phyloP scores from a whole-genome alignment of 192 early-diverging fungal species.

The Chytriomyces sp. region DNA sequence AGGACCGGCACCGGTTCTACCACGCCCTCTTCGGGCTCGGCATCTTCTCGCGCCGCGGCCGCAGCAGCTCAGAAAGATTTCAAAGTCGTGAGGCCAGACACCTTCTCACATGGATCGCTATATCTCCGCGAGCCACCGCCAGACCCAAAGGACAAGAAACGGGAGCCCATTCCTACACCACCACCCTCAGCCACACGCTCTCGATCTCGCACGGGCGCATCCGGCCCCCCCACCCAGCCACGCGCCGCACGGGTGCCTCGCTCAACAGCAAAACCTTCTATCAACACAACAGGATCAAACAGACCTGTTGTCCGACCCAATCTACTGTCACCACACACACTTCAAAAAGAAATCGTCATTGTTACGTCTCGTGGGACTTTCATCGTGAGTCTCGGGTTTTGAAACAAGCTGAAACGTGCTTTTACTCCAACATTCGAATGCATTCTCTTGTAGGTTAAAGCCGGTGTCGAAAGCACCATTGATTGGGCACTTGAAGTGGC shows the following conservation, averaged over 20 bases:
- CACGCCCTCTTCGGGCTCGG: background rate
- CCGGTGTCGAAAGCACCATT: slow-evolving; percentile 27
- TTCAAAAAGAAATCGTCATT: slow-evolving; percentile 38
- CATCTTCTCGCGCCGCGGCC: background rate
- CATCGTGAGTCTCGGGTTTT: slow-evolving; percentile 21
- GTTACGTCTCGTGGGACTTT: slow-evolving; percentile 39
- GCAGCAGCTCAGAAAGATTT: slow-evolving; percentile 19
- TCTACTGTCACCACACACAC: slow-evolving; percentile 13
- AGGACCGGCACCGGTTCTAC: background rate
- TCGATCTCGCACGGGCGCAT: background rate
- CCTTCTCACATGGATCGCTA: slow-evolving; percentile 32
- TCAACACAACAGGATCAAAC: background rate
- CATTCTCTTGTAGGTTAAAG: slow-evolving; percentile 18
- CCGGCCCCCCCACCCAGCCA: background rate
- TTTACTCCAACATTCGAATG: background rate
- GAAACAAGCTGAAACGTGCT: background rate
- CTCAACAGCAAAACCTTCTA: background rate
- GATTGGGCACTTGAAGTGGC: slow-evolving; percentile 38
- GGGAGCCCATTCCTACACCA: background rate
- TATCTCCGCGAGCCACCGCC: slow-evolving; percentile 27
- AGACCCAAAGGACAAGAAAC: background rate
- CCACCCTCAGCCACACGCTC: background rate
- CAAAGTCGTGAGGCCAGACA: slow-evolving; percentile 25
- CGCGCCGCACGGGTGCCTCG: background rate
- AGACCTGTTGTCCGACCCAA: background rate